Conservation (phyloP, 352 stramenopile species). For the Peronospora belbahrii region DNA sequence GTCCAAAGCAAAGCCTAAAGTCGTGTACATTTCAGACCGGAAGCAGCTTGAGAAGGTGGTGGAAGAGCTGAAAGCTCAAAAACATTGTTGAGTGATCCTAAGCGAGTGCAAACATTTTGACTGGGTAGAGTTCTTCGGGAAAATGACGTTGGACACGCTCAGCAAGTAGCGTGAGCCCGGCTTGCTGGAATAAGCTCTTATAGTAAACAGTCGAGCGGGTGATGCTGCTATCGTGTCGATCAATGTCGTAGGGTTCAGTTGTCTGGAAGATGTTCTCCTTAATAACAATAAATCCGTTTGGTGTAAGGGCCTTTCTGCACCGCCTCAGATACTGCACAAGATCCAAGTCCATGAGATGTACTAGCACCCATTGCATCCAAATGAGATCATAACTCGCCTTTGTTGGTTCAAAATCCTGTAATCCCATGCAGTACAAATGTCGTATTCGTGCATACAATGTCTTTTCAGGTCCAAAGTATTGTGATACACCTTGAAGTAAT, state of each 20-base stretch:
- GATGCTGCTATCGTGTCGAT: conserved; percentile 91
- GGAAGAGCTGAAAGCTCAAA: conserved; percentile 13
- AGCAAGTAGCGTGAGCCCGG: conserved; percentile 79
- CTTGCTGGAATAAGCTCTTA: conserved; percentile 88
- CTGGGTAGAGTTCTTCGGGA: conserved; percentile 91
- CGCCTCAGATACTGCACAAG: conserved; percentile 89
- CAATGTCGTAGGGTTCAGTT: conserved; percentile 82
- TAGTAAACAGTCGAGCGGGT: conserved; percentile 87
- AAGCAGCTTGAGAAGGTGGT: conserved; percentile 28
- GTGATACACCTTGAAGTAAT: conserved; percentile 80
- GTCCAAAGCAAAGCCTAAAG: conserved; percentile 8
- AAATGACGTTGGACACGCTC: conserved; percentile 88
- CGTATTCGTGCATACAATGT: conserved; percentile 33
- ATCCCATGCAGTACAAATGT: conserved; percentile 85
- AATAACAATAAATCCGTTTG: conserved; percentile 52
- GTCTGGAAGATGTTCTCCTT: conserved; percentile 90
- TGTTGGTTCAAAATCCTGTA: conserved; percentile 87
- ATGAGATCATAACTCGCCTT: conserved; percentile 89
- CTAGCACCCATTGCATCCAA: conserved; percentile 96
- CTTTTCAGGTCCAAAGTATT: conserved; percentile 75
- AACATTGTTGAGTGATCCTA: conserved; percentile 15
- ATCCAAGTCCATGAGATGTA: conserved; percentile 93
- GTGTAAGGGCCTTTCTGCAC: conserved; percentile 63
- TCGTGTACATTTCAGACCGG: conserved; percentile 22
- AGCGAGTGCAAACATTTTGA: conserved; percentile 90